Evolutionary conservation across 768 basidiomycete genomes (phyloP), one percentile per base, ranked within the genome.

Genomic region (Boletus reticulatus): DNA sequence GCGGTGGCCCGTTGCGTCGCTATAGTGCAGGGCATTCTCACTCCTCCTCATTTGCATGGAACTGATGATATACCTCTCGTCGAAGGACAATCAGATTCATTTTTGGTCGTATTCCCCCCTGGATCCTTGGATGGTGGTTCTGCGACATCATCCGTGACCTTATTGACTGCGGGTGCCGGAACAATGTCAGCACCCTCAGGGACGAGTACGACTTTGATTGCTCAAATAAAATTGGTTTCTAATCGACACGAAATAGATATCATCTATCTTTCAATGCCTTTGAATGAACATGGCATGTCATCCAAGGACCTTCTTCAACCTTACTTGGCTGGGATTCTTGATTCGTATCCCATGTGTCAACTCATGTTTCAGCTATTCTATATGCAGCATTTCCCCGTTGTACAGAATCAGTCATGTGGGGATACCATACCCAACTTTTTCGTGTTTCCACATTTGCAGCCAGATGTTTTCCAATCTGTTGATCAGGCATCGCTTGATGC

Each of bases 91-190:
- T 66, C 63, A 14, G 92, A 94, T 65, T 86, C 88, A 16, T 81
- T 78, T 3, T 67, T 93, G 14, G 66, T 94, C 6, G 78, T 93
- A 6, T 92, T 93, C 59, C 89, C 92, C 0, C 93, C 92, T 1
- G 75, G 73, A 1, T 80, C 84, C 0, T 63, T 89, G 9, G 50
- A 67, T 2, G 67, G 57, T 39, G 81, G 76, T 27, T 84, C 84
- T 20, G 74, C 77, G 3, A 69, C 70, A 6, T 74, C 74, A 2
- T 74, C 84, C 4, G 86, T 82, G 4, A 85, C 84, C 45, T 83
- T 79, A 2, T 70, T 94, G 34, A 73, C 89, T 20, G 82, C 84
- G 1, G 93, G 92, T 3, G 83, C 87, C 64, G 85, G 83, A 10
- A 86, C 86, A 14, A 75, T 92, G 74, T 85, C 88, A 6, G 79